phyloP scores from a whole-genome alignment of 345 rosid species.

The Punica granatum region DNA sequence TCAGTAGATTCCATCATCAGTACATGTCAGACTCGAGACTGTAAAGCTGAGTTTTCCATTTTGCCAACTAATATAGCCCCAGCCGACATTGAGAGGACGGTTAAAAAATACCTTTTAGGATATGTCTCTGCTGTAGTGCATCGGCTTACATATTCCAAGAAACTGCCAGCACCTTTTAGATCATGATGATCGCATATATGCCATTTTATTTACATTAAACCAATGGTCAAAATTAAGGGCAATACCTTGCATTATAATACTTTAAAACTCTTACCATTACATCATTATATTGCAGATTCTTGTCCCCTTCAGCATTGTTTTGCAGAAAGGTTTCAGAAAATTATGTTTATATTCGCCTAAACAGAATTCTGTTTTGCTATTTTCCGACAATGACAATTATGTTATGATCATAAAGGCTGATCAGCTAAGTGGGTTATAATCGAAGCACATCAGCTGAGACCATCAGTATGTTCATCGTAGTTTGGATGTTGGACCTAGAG shows the following conservation, averaged over 20 bases:
- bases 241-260: background rate
- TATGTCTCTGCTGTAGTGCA: too few relatives aligned
- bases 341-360: too few relatives aligned
- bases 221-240: background rate
- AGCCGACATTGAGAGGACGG: too few relatives aligned
- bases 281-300: background rate
- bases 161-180: too few relatives aligned
- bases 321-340: background rate
- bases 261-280: too few relatives aligned
- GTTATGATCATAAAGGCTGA: background rate
- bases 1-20: conserved; percentile 4
- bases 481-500: background rate
- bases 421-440: background rate
- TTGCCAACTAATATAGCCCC: too few relatives aligned
- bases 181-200: background rate
- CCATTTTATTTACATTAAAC: too few relatives aligned
- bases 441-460: background rate
- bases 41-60: background rate
- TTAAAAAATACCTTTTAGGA: background rate
- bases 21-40: background rate
- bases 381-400: too few relatives aligned
- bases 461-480: background rate
- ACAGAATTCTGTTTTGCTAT: too few relatives aligned
- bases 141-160: too few relatives aligned
- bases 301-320: background rate